Evolutionary conservation across 1,284 basidiomycete species (phyloP), one percentile per base, ranked within the genome.

Genomic region (Malassezia nana): DNA sequence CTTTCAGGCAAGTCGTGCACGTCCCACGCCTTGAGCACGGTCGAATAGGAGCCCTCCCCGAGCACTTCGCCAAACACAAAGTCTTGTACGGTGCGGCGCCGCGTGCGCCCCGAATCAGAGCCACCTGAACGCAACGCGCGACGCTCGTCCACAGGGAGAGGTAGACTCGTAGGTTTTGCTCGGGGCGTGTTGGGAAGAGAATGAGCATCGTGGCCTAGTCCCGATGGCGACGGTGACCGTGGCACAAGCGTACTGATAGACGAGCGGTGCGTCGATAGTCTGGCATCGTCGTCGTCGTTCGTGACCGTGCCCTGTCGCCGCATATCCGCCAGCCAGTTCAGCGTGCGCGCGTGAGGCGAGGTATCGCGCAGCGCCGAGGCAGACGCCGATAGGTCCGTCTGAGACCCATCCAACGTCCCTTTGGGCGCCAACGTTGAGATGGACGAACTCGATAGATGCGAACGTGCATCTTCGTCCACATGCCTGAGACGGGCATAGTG

Each of bases 1-100:
- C 20, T 28, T 26, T 29, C 30, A 2, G 54, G 48, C 28, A 43
- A 18, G 54, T 51, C 54, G 25, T 60, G 50, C 10, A 72, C 54
- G 43, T 74, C 71, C 69, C 69, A 74, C 0, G 70, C 71, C 28
- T 69, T 63, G 26, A 74, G 44, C 26, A 74, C 71, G 2, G 71
- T 72, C 29, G 69, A 72, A 45, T 72, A 74, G 0, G 69, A 72
- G 10, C 71, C 71, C 31, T 74, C 71, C 24, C 71, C 71, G 5
- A 74, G 52, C 15, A 67, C 62, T 10, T 72, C 70, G 41, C 71
- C 71, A 51, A 72, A 74, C 42, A 69, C 60, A 45, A 71, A 74
- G 44, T 74, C 71, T 35, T 60, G 45, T 8, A 65, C 64, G 9
- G 62, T 57, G 32, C 68, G 55, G n/a, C 43, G 43, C 20, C 52